Conservation (phyloP, 2,329 filamentous ascomycete genomes). For the Verticillium nubilum region DNA sequence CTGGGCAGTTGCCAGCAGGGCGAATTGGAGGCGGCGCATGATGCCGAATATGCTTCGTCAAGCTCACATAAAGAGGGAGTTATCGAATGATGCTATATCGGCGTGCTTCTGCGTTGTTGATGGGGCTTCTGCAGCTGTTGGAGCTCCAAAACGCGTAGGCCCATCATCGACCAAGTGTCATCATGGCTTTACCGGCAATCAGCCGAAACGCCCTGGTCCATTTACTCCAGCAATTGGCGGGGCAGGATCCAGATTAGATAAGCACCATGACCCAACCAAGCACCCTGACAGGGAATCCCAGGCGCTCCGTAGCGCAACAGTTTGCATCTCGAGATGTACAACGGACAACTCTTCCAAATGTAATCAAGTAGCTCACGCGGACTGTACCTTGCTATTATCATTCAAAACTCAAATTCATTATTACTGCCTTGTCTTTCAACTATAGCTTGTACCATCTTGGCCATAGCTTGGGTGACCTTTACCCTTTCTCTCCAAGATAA, state of each 20-base stretch:
- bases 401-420: no score
- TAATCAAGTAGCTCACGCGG: no score
- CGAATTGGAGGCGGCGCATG: conserved; percentile 46
- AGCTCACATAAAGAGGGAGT: conserved; percentile 21
- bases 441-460: not conserved
- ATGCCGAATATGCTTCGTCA: conserved; percentile 18
- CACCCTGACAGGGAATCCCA: no score
- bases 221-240: not conserved
- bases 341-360: no score
- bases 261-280: not conserved
- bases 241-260: not conserved
- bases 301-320: no score
- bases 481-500: conserved; percentile 16
- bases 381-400: no score
- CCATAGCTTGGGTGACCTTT: conserved; percentile 9
- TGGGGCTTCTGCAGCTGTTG: not conserved
- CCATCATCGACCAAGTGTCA: conserved; percentile 10
- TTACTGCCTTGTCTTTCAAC: not conserved
- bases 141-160: not conserved
- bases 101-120: not conserved
- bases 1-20: conserved; percentile 40
- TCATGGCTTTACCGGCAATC: conserved; percentile 1
- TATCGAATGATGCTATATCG: not conserved
- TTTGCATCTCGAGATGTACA: no score
- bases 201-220: not conserved